Conservation (phyloP, 1,284 basidiomycete genomes). For the Coriolopsis trogii region DNA sequence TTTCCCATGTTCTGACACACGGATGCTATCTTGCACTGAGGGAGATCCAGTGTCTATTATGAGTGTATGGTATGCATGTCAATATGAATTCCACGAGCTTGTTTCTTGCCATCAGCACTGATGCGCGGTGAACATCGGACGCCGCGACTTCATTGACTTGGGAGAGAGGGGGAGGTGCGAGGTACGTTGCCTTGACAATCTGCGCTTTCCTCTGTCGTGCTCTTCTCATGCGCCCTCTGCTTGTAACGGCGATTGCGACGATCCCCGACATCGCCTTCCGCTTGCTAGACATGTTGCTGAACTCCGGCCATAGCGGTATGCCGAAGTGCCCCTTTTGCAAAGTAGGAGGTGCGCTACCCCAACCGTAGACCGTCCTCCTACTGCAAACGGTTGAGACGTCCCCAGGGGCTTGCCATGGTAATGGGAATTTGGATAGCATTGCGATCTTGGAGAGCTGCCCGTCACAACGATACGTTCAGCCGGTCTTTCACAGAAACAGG, state of each 20-base stretch:
- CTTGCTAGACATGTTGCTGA: constrained; percentile 9
- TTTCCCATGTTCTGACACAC: constrained; percentile 12
- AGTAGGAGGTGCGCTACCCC: not conserved
- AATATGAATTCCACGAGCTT: not conserved
- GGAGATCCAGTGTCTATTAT: not conserved
- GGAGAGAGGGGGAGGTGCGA: constrained; percentile 2
- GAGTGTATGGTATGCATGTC: constrained; percentile 5
- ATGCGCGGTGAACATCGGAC: constrained; percentile 1
- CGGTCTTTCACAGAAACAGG: constrained; percentile 2
- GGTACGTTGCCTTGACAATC: constrained; percentile 18
- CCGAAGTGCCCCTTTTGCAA: not conserved
- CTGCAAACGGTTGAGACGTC: too few relatives aligned
- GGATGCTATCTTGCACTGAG: not conserved
- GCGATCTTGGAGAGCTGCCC: constrained; percentile 12
- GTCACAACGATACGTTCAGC: constrained; percentile 7
- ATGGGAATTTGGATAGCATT: constrained; percentile 17
- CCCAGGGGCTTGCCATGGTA: constrained; percentile 16
- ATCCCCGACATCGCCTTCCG: constrained; percentile 22
- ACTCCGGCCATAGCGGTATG: constrained; percentile 20
- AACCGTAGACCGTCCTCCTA: too few relatives aligned
- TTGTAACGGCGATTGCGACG: constrained; percentile 11
- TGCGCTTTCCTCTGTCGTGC: not conserved
- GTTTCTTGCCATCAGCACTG: not conserved
- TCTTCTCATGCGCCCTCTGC: constrained; percentile 2
- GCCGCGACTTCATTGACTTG: constrained; percentile 1